A percentile compares a stretch with the other conserved stretches of the same genome.
These are phyloP conservation scores for Rhodosporidiobolus odoratus DNA, from an alignment of 768 basidiomycete genomes.

Conservation along the genomic window DNA sequence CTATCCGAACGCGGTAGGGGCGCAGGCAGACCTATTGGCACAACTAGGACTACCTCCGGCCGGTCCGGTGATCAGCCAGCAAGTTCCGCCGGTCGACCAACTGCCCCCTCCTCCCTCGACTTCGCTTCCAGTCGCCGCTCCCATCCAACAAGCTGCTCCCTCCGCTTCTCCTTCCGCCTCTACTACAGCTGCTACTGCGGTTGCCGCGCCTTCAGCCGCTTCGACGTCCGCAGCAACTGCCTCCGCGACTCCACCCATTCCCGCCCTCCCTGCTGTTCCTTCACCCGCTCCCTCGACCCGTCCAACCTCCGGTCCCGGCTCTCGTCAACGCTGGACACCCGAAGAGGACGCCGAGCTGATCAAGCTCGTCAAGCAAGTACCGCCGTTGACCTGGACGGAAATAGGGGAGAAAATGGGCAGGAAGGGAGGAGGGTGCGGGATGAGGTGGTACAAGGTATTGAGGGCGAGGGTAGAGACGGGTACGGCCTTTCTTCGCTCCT, in stretches of 20 bases:
- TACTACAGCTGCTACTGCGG: too few species aligned
- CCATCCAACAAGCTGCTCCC: too few species aligned
- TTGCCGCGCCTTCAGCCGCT: too few species aligned
- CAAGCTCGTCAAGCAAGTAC: constrained; percentile 12
- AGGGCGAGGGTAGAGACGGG: constrained; percentile 10
- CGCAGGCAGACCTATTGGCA: too few species aligned
- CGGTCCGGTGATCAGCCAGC: too few species aligned
- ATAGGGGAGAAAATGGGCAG: constrained; percentile 25
- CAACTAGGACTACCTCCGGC: too few species aligned
- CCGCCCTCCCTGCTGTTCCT: background rate
- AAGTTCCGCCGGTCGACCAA: too few species aligned
- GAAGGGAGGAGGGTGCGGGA: constrained; percentile 21
- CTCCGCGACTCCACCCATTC: background rate
- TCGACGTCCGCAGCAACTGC: too few species aligned
- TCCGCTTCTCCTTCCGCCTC: too few species aligned
- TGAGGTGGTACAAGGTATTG: constrained; percentile 34
- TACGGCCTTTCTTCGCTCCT: background rate
- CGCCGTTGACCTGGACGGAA: constrained; percentile 30
- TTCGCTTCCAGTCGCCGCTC: too few species aligned
- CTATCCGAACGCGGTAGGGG: too few species aligned
- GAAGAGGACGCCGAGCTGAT: constrained; percentile 11
- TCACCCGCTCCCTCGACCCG: background rate
- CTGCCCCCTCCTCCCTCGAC: too few species aligned
- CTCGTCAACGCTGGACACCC: constrained; percentile 19
- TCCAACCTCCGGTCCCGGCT: constrained; percentile 4